Conservation (phyloP, 2,329 filamentous ascomycete genomes). For the Sporothrix globosa region DNA sequence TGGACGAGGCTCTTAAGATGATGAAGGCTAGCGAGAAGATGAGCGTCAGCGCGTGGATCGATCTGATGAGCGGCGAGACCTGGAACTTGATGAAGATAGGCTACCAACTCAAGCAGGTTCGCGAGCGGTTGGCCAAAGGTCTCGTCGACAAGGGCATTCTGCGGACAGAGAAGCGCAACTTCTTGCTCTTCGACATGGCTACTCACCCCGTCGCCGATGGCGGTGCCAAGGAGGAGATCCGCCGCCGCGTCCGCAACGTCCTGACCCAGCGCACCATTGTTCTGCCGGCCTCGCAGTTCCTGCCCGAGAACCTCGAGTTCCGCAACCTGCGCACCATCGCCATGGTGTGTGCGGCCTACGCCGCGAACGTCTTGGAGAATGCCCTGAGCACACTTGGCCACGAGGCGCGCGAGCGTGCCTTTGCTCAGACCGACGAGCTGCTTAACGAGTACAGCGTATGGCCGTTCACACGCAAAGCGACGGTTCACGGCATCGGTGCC, state of each 20-base stretch:
- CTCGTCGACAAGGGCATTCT: slow-evolving; percentile 98
- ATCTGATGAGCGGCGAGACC: slow-evolving; percentile 97
- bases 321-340: slow-evolving; percentile 87
- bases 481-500: slow-evolving; percentile 80
- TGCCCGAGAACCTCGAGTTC: slow-evolving; percentile 93
- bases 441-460: slow-evolving; percentile 96
- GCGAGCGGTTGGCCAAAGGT: slow-evolving; percentile 94
- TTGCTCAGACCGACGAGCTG: slow-evolving; percentile 95
- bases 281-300: slow-evolving; percentile 80
- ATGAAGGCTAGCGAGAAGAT: slow-evolving; percentile 99
- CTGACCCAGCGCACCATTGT: slow-evolving; percentile 94
- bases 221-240: slow-evolving; percentile 96
- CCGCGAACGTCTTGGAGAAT: slow-evolving; percentile 97
- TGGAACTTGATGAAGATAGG: slow-evolving; percentile 99
- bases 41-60: slow-evolving; percentile 99
- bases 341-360: slow-evolving; percentile 98
- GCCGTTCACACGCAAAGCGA: slow-evolving; percentile 87
- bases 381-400: slow-evolving; percentile 92
- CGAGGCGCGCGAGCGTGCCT: slow-evolving; percentile 90
- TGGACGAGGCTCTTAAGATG: slow-evolving; percentile 99
- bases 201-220: slow-evolving; percentile 96
- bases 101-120: slow-evolving; percentile 98
- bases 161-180: slow-evolving; percentile 98
- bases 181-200: slow-evolving; percentile 99
- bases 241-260: slow-evolving; percentile 86